phyloP scores from a whole-genome alignment of 106 monocot genomes.

The Agapanthus africanus region DNA sequence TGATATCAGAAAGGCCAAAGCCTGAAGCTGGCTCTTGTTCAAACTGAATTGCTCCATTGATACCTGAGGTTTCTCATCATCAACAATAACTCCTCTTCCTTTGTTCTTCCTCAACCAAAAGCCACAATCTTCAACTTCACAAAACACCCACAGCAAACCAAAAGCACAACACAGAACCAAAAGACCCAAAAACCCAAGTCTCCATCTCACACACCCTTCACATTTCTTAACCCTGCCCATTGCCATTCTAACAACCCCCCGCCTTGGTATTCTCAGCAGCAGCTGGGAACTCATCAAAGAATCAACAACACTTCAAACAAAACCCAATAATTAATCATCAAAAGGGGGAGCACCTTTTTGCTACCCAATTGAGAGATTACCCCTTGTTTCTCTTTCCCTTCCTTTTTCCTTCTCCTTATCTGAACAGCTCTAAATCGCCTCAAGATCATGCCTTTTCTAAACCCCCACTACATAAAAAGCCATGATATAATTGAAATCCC shows the following conservation, averaged over 20 bases:
- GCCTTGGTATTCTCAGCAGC: constrained; percentile 17
- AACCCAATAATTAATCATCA: constrained; percentile 17
- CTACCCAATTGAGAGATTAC: constrained; percentile 7
- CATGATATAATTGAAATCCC: too few relatives aligned
- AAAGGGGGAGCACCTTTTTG: not conserved
- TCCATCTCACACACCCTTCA: too few relatives aligned
- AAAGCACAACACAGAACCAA: constrained; percentile 25
- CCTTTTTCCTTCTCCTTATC: constrained; percentile 17
- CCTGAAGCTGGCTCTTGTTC: too few relatives aligned
- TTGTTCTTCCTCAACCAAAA: too few relatives aligned
- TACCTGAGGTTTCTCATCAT: too few relatives aligned
- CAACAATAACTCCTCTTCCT: too few relatives aligned
- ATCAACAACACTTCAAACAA: constrained; percentile 4
- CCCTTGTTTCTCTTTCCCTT: constrained; percentile 12
- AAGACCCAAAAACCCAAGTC: constrained; percentile 13
- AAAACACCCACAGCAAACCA: too few relatives aligned
- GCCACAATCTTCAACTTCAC: too few relatives aligned
- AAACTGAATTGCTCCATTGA: too few relatives aligned
- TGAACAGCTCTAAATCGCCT: constrained; percentile 21
- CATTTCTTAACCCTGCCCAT: too few relatives aligned
- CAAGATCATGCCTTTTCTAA: constrained; percentile 25
- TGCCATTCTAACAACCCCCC: constrained; percentile 24
- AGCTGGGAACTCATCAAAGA: constrained; percentile 8
- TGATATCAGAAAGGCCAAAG: too few relatives aligned
- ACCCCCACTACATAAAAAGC: constrained; percentile 9